Conservation (phyloP, 2,329 filamentous ascomycete species). For the Aspergillus awamori region DNA sequence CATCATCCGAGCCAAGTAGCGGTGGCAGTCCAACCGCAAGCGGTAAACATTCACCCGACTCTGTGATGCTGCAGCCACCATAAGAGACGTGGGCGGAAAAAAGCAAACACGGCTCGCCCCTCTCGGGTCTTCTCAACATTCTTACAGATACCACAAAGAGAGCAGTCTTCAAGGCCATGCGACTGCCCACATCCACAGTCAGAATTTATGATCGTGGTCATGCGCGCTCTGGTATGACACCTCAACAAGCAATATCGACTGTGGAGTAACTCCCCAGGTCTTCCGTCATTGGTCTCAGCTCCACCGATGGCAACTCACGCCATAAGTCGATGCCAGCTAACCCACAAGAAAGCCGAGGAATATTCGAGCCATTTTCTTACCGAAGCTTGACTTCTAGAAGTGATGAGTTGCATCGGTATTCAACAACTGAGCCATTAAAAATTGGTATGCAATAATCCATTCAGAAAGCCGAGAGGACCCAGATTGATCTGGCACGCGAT, state of each 20-base stretch:
- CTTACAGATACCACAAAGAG: neutral
- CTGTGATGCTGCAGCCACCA: neutral
- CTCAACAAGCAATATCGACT: neutral
- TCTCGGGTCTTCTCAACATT: neutral
- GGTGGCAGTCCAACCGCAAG: neutral
- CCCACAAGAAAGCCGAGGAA: too few relatives aligned
- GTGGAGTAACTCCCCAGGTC: neutral
- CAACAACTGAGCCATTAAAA: too few relatives aligned
- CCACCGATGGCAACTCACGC: too few relatives aligned
- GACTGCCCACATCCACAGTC: too few relatives aligned
- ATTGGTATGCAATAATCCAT: too few relatives aligned
- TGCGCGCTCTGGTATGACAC: neutral
- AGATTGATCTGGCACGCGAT: neutral
- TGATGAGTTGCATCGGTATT: too few relatives aligned
- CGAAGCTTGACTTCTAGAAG: too few relatives aligned
- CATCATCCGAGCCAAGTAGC: neutral
- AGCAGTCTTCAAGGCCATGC: neutral
- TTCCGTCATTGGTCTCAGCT: too few relatives aligned
- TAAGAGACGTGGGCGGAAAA: slow-evolving; percentile 1
- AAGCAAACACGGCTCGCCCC: neutral
- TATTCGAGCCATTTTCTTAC: too few relatives aligned
- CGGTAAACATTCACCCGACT: neutral
- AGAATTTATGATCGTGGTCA: neutral
- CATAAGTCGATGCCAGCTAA: too few relatives aligned
- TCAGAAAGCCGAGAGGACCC: neutral